These are phyloP conservation scores for Fraxinus nigra DNA, from an alignment of 305 asterid species.

Conservation along the genomic window DNA sequence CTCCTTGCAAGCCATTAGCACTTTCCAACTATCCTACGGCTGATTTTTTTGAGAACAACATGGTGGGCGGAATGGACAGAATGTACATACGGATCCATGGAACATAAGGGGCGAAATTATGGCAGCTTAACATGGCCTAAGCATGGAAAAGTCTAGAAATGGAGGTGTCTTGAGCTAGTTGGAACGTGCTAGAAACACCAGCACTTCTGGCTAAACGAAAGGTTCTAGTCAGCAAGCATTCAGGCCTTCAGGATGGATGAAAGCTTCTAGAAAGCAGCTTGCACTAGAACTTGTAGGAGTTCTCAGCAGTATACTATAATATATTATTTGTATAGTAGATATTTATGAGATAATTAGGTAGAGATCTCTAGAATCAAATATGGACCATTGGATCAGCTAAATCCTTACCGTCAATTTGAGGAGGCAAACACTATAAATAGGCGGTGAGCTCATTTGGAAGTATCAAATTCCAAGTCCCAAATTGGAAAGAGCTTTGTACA, in stretches of 20 bases:
- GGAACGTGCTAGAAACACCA: background rate
- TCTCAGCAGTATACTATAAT: background rate
- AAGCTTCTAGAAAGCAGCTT: background rate
- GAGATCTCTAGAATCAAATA: background rate
- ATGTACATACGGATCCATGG: background rate
- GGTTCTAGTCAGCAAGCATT: background rate
- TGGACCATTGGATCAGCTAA: background rate
- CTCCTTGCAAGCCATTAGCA: background rate
- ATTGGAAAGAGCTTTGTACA: background rate
- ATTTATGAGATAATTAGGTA: background rate
- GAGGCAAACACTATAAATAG: background rate
- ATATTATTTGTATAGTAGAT: background rate
- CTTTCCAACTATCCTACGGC: background rate
- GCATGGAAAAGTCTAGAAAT: no score
- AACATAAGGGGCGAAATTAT: background rate
- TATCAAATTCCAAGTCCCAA: background rate
- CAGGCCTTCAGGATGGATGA: no score
- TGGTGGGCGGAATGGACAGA: no score
- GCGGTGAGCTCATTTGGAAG: background rate
- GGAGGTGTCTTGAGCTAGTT: no score
- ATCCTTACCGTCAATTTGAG: background rate
- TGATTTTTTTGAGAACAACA: background rate
- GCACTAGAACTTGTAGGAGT: background rate
- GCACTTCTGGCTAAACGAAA: background rate
- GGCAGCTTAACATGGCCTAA: background rate